Percentiles rank a stretch among this genome's conserved stretches.
Evolutionary conservation across 129 eudicot species (phyloP).

Genomic region (Scalesia atractyloides): DNA sequence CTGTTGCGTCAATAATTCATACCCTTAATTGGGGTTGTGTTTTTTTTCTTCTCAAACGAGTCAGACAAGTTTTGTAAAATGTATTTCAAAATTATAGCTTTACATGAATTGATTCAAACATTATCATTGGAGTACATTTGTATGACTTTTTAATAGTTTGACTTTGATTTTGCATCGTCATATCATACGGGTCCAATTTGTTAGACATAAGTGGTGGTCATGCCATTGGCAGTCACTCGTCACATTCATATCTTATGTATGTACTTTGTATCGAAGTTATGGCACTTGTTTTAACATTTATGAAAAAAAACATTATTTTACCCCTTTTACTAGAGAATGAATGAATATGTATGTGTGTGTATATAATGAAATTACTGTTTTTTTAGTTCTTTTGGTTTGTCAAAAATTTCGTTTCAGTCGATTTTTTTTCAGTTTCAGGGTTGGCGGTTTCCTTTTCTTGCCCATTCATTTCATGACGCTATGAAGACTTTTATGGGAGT

Average conservation of each 20-base stretch:
- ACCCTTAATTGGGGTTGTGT: not conserved
- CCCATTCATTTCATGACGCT: no score
- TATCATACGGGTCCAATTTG: not conserved
- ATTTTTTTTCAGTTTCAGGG: no score
- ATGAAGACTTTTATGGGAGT: no score
- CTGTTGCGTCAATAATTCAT: no score
- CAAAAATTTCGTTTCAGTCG: no score
- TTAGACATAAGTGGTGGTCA: not conserved
- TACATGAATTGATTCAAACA: no score
- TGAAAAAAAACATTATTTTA: not conserved
- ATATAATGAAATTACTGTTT: no score
- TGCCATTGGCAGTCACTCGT: not conserved
- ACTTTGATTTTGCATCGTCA: not conserved
- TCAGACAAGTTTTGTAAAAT: not conserved
- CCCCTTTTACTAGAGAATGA: not conserved
- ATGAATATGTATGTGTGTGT: not conserved
- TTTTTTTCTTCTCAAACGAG: not conserved
- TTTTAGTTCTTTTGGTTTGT: no score
- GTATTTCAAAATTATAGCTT: not conserved
- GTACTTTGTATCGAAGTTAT: not conserved
- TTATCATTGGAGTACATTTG: not conserved
- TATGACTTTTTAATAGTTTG: not conserved
- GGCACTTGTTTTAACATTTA: not conserved
- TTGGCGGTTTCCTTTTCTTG: no score
- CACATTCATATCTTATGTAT: slow-evolving; percentile 1